Evolutionary conservation across 345 rosid genomes (phyloP), one percentile per base, ranked within the genome.

Genomic region (Ceriops tagal): DNA sequence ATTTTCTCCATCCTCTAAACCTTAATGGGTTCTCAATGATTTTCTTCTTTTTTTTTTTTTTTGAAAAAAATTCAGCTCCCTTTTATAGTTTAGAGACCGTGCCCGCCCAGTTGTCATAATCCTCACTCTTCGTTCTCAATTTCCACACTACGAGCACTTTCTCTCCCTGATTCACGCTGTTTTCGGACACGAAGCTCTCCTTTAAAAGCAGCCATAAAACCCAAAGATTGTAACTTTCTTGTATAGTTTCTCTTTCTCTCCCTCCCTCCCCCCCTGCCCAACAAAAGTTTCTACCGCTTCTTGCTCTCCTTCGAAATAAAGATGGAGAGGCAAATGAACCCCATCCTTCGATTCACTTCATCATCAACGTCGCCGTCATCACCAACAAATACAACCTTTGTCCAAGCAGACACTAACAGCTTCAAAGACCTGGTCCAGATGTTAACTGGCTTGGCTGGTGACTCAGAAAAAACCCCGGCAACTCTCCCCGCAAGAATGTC

Each of bases 351-450:
- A 5, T 9, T 47, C 2, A 0, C 66, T 5, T 27, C 73, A 10
- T 27, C 77, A 32, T 67, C 80, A 15, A 19, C 80, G 2, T 64
- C 82, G 2, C 37, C 77, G 2, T 9, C 47, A 39, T 67, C 82
- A 3, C 37, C 73, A 39, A 39, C 47, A 39, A 39, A 2, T 37
- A 77, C 87, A 21, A 79, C 88, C 30, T 84, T 79, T 53, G 82
- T 84, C 26, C 85, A 81, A 49, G 85, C 88, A 7, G 88, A 84
- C 58, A 57, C 82, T 3, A 61, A 56, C 73, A 66, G 72, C n/a
- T 84, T 84, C 74, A 64, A 80, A 52, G 88, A 81, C 37, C 74
- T 84, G 3, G 88, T 84, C 71, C 88, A 84, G 32, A 81, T 68
- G 59, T 77, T 81, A 5, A 84, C 88, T 4, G 88, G 88, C 24